phyloP scores from a whole-genome alignment of 257 asterid species.

The Paulownia fortunei region DNA sequence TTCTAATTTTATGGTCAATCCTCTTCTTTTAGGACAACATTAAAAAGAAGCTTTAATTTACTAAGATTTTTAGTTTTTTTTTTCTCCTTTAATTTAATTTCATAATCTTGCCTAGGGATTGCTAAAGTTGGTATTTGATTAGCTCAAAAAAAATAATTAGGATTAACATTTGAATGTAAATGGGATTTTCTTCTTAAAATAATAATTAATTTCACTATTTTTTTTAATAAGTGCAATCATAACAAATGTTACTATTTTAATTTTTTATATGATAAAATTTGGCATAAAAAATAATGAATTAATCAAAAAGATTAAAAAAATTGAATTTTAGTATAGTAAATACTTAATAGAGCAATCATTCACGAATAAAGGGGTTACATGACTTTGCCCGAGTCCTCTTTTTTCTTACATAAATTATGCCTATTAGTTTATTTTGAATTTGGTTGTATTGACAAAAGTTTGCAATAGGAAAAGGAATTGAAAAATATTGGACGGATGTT shows the following conservation, averaged over 20 bases:
- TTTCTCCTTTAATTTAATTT: too few relatives aligned
- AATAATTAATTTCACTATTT: too few relatives aligned
- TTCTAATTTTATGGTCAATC: slow-evolving; percentile 30
- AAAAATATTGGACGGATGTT: not conserved
- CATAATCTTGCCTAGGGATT: not conserved
- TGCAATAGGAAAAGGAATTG: not conserved
- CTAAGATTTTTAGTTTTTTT: too few relatives aligned
- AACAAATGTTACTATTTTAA: too few relatives aligned
- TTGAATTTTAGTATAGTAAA: not conserved
- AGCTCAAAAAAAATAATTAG: too few relatives aligned
- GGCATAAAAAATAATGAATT: not conserved
- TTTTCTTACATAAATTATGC: not conserved
- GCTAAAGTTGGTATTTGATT: too few relatives aligned
- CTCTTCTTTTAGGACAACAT: not conserved
- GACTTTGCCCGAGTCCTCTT: not conserved
- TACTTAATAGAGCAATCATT: not conserved
- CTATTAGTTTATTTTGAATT: not conserved
- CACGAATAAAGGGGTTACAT: not conserved
- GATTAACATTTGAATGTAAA: too few relatives aligned
- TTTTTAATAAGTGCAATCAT: not conserved
- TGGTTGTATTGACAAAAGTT: not conserved
- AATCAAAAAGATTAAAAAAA: not conserved
- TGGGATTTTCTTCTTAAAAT: too few relatives aligned
- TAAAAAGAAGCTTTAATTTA: slow-evolving; percentile 19
- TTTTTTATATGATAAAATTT: too few relatives aligned